phyloP scores from a whole-genome alignment of 768 basidiomycete genomes.

The Russula compacta region DNA sequence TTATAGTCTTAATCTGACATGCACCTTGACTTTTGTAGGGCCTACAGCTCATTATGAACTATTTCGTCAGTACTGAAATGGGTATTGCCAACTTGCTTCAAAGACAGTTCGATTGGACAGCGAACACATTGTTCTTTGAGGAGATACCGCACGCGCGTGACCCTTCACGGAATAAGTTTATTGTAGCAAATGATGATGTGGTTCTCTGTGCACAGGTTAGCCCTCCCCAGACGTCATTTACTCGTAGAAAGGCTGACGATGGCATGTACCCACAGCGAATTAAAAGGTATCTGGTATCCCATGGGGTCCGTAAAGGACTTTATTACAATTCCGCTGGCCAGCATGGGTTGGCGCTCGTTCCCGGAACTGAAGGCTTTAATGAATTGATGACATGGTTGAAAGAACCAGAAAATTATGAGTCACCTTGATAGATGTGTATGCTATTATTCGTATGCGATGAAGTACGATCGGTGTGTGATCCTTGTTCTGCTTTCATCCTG shows the following conservation, averaged over 20 bases:
- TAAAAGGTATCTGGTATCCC: slow-evolving; percentile 62
- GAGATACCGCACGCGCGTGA: slow-evolving; percentile 77
- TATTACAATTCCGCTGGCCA: slow-evolving; percentile 52
- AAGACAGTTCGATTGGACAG: slow-evolving; percentile 76
- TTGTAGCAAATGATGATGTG: slow-evolving; percentile 75
- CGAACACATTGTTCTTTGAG: slow-evolving; percentile 85
- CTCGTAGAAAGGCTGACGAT: background rate
- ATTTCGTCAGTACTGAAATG: slow-evolving; percentile 81
- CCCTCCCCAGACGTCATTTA: background rate
- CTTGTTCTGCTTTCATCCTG: background rate
- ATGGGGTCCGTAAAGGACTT: slow-evolving; percentile 60
- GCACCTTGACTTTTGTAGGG: slow-evolving; percentile 37
- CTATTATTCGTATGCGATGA: background rate
- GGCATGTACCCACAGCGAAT: slow-evolving; percentile 44
- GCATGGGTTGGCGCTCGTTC: slow-evolving; percentile 54
- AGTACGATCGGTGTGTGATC: background rate
- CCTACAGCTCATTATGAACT: slow-evolving; percentile 72
- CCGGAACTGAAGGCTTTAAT: slow-evolving; percentile 42
- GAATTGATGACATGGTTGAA: slow-evolving; percentile 58
- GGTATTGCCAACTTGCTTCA: slow-evolving; percentile 82
- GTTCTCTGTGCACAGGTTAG: slow-evolving; percentile 67
- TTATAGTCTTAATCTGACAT: slow-evolving; percentile 6
- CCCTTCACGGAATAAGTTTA: slow-evolving; percentile 54
- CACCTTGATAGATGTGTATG: background rate
- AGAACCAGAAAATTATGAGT: slow-evolving; percentile 11